Conservation (phyloP, 2,329 filamentous ascomycete genomes). For the Nothomitra cinnamomea region DNA sequence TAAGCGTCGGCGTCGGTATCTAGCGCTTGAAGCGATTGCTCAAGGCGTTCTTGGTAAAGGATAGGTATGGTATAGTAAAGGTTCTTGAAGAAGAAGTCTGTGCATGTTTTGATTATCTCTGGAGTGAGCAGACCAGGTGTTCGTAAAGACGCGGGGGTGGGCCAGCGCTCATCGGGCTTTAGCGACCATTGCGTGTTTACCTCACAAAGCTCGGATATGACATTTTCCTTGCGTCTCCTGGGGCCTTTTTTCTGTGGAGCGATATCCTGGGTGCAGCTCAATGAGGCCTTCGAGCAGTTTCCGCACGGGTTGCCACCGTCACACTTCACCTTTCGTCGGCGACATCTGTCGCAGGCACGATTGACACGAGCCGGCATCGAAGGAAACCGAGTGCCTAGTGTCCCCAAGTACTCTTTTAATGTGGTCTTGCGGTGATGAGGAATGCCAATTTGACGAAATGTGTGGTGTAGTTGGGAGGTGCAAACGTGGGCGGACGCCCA, state of each 20-base stretch:
- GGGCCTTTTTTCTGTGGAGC: conserved; percentile 63
- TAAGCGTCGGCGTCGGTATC: conserved; percentile 47
- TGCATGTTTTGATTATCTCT: conserved; percentile 47
- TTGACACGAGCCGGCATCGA: conserved; percentile 11
- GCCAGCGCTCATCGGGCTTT: background rate
- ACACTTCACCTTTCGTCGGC: conserved; percentile 40
- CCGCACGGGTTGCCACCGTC: conserved; percentile 54
- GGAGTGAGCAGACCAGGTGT: conserved; percentile 42
- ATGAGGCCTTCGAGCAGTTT: conserved; percentile 49
- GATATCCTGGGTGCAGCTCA: conserved; percentile 57
- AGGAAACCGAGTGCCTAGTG: background rate
- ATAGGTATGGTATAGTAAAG: conserved; percentile 49
- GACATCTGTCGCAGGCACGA: conserved; percentile 17
- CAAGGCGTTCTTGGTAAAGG: conserved; percentile 38
- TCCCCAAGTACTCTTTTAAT: background rate
- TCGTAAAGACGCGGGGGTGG: conserved; percentile 30
- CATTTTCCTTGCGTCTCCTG: conserved; percentile 56
- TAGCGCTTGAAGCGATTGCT: conserved; percentile 40
- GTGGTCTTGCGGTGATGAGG: too few relatives aligned
- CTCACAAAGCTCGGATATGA: conserved; percentile 56
- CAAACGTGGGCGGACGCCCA: too few relatives aligned
- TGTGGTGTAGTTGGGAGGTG: too few relatives aligned
- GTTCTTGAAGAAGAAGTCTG: conserved; percentile 51
- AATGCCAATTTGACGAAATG: too few relatives aligned
- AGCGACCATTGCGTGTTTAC: conserved; percentile 45